Conservation (phyloP, 768 basidiomycete species). For the Tylopilus intermedius region DNA sequence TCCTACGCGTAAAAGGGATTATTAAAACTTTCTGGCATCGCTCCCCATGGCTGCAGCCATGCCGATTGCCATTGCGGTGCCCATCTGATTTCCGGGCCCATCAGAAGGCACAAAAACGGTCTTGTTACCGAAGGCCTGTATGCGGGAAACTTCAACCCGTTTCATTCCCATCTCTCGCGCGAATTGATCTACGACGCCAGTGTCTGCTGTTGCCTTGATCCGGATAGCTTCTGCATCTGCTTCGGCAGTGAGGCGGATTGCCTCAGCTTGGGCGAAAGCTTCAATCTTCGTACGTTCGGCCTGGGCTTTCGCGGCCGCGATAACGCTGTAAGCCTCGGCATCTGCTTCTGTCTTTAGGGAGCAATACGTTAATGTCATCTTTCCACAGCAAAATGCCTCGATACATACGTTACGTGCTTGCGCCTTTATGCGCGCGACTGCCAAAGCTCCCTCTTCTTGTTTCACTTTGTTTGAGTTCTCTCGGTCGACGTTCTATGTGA, state of each 20-base stretch:
- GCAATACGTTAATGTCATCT: constrained; percentile 5
- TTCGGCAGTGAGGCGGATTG: constrained; percentile 67
- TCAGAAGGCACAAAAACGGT: constrained; percentile 70
- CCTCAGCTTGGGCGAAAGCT: constrained; percentile 73
- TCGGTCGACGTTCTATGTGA: constrained; percentile 66
- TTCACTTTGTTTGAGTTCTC: constrained; percentile 88
- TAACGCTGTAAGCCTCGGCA: constrained; percentile 66
- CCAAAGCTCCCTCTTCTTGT: constrained; percentile 73
- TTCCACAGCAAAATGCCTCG: not conserved
- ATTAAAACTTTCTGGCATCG: constrained; percentile 15
- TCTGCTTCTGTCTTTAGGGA: constrained; percentile 58
- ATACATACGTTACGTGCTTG: constrained; percentile 47
- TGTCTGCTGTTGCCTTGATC: constrained; percentile 61
- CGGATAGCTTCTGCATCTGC: constrained; percentile 69
- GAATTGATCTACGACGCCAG: constrained; percentile 54
- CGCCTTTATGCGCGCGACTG: constrained; percentile 74
- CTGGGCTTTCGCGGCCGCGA: constrained; percentile 70
- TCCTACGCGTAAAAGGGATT: not conserved
- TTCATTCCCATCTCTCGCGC: constrained; percentile 74
- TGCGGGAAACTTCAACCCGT: constrained; percentile 57
- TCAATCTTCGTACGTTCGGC: constrained; percentile 64
- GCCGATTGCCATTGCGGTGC: constrained; percentile 58
- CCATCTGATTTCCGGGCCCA: constrained; percentile 52
- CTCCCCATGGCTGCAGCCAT: constrained; percentile 64
- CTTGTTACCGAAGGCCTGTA: constrained; percentile 63